Evolutionary conservation across 805 yeast genomes (phyloP).

Genomic region (Candida fluviatilis): DNA sequence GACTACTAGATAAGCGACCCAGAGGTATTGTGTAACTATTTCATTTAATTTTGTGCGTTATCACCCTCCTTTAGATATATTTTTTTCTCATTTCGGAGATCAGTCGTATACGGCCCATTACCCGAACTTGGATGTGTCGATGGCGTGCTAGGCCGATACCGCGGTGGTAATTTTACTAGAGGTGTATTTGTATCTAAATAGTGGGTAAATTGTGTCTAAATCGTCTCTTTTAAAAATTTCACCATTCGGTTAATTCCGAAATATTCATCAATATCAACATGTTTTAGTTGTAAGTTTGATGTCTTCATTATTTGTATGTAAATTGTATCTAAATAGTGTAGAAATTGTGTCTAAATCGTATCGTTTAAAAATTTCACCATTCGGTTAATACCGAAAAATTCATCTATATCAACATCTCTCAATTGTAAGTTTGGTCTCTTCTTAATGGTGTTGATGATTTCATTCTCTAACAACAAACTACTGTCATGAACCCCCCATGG

Average conservation of each 20-base stretch:
- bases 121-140: too few relatives aligned
- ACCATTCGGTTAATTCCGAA: slow-evolving; percentile 21
- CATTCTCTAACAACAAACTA: slow-evolving; percentile 23
- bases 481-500: slow-evolving; percentile 39
- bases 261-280: slow-evolving; percentile 11
- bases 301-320: background rate
- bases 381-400: slow-evolving; percentile 21
- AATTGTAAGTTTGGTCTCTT: slow-evolving; percentile 5
- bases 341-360: background rate
- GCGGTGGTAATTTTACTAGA: too few relatives aligned
- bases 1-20: too few relatives aligned
- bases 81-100: too few relatives aligned
- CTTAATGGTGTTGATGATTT: slow-evolving; percentile 8
- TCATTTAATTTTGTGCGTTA: too few relatives aligned
- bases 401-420: slow-evolving; percentile 8
- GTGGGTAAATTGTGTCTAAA: too few relatives aligned
- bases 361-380: slow-evolving; percentile 23
- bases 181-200: background rate
- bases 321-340: too few relatives aligned
- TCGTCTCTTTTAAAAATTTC: slow-evolving; percentile 19
- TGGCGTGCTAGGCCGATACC: too few relatives aligned
- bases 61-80: too few relatives aligned
- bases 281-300: background rate
- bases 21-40: too few relatives aligned
- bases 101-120: too few relatives aligned